Base-by-base conservation (phyloP, 225 moss, liverwort and hornwort genomes). In the Takakia lepidozioides region DNA sequence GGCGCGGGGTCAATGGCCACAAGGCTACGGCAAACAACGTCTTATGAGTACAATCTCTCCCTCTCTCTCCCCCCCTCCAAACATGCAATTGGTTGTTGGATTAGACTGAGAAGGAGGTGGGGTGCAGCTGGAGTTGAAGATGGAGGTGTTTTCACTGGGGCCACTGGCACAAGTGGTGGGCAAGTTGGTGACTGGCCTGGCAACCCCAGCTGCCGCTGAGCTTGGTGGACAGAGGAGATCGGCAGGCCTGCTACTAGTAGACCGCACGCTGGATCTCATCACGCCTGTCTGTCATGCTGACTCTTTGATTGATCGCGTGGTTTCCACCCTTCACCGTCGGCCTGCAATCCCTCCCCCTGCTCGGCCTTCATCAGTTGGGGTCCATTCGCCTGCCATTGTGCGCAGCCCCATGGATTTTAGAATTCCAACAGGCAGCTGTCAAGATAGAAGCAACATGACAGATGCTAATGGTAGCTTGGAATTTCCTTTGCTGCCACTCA, bases 91-190 rank as follows among this genome's bases (percentile, higher is more conserved):
- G n/a, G n/a, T n/a, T n/a, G n/a, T n/a, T n/a, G n/a, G n/a, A n/a
- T n/a, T n/a, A n/a, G n/a, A n/a, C n/a, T n/a, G n/a, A n/a, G n/a
- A n/a, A n/a, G n/a, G n/a, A n/a, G n/a, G 69, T 46, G 44, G 38
- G 68, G 62, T 81, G 85, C 85, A 93, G 93, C 74, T 93, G 67
- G 88, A 93, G 52, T 65, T 93, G 32, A 93, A 88, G 66, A 73
- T 76, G 65, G 93, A 93, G 56, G 74, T 88, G 29, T 93, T 83
- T 55, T 83, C 88, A 24, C 73, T 93, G 62, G 92, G 92, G 43
- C 88, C 88, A 46, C 75, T 93, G 58, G 80, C 92, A 48, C 80
- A 83, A 68, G 68, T 69, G 51, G 83, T 93, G 63, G 92, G 92
- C 57, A 88, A 88, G 63, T 57, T 78, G 55, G 85, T 93, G 85